These are phyloP conservation scores for Lenwebbia sp. DNA, from an alignment of 345 rosid genomes.

Conservation along the genomic window DNA sequence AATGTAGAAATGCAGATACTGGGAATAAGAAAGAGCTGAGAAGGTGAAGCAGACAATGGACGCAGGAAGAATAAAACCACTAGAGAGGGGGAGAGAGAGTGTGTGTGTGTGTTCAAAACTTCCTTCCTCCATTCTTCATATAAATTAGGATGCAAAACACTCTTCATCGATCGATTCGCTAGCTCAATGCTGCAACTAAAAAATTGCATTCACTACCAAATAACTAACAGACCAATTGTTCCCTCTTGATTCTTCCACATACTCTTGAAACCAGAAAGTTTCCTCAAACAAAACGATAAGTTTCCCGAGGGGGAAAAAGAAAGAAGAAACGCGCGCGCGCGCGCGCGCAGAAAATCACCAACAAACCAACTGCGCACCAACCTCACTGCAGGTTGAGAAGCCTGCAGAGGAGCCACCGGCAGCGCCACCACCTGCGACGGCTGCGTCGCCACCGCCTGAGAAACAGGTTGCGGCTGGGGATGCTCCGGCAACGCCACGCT, in stretches of 20 bases:
- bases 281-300: neutral
- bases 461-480: slow-evolving; percentile 21
- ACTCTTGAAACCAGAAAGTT: neutral
- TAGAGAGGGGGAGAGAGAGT: neutral
- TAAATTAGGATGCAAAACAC: neutral
- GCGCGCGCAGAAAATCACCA: neutral
- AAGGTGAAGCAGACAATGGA: neutral
- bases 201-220: neutral
- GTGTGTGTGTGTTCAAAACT: neutral
- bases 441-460: slow-evolving; percentile 9
- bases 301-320: neutral
- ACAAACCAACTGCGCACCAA: slow-evolving; percentile 7
- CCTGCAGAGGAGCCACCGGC: slow-evolving; percentile 9
- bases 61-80: neutral
- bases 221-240: neutral
- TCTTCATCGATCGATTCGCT: neutral
- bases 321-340: neutral
- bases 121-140: neutral
- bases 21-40: neutral
- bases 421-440: slow-evolving; percentile 2
- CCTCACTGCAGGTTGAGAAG: slow-evolving; percentile 34
- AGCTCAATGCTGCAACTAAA: neutral
- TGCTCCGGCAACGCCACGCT: slow-evolving; percentile 41
- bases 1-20: neutral
- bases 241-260: neutral